Base-by-base conservation (phyloP, 1,284 basidiomycete species). In the Earliella scabrosa region DNA sequence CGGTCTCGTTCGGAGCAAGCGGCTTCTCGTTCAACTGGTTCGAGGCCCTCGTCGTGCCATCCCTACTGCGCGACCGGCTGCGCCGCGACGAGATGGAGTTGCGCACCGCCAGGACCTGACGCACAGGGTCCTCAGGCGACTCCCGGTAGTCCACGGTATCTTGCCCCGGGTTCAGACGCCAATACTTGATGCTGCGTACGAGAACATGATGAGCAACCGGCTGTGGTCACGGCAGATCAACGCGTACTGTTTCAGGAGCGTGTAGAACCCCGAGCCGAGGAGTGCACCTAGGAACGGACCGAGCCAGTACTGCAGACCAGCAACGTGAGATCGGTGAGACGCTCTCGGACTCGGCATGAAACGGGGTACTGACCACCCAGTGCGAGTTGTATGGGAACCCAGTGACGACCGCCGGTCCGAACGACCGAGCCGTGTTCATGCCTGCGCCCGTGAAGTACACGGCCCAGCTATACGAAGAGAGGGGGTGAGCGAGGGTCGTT, bases 341-440 rank as follows among this genome's bases (percentile, higher is more conserved):
- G n/a, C n/a, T n/a, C n/a, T n/a, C n/a, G n/a, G 24, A n/a, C 24
- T 45, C 23, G 52, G 36, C 32, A 53, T n/a, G 31, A 50, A 38
- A 50, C 50, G 45, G 43, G 29, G 26, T 44, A 74, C 80, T 43
- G 68, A 85, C 83, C 58, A 85, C 80, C 87, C 87, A 90, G 54
- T 90, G 88, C 20, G 77, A 69, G 20, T 70, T 60, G 32, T 72
- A 66, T 1, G 75, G 70, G 67, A 90, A 92, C 7, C 82, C 81
- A 2, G 81, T 77, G 36, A 92, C 77, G 14, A 84, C 85, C 3
- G 88, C 86, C 0, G 90, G 90, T 1, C 89, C 90, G 68, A 92
- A 91, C 0, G 88, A 75, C 60, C 90, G 81, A 13, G 90, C 90
- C 2, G 87, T 86, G 67, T 92, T 92, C 80, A 85, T 82, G 14